phyloP scores from a whole-genome alignment of 345 rosid species.

The Cochlearia excelsa region DNA sequence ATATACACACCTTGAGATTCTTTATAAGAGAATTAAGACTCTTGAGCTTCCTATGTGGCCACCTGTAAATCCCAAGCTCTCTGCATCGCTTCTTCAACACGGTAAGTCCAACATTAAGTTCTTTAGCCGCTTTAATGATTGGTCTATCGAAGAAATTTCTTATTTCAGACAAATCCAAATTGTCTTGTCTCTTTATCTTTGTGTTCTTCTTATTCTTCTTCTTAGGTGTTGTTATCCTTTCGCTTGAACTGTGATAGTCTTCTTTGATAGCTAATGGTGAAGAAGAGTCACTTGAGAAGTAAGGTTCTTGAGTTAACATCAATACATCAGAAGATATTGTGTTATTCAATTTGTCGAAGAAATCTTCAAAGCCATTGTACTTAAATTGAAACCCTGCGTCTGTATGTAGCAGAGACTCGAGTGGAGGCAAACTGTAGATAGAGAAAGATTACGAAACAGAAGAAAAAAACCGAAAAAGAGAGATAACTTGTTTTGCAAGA shows the following conservation, averaged over 20 bases:
- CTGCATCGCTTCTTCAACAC: conserved; percentile 75
- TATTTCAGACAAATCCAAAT: conserved; percentile 45
- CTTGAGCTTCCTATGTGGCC: conserved; percentile 81
- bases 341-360: conserved; percentile 19
- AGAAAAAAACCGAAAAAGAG: no score
- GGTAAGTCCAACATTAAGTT: conserved; percentile 64
- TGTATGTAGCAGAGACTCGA: conserved; percentile 17
- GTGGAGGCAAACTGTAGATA: conserved; percentile 28
- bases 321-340: conserved; percentile 11
- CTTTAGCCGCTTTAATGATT: conserved; percentile 62
- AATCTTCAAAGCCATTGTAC: conserved; percentile 26
- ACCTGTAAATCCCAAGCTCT: conserved; percentile 63
- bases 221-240: neutral
- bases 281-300: neutral
- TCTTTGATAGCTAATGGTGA: conserved; percentile 12
- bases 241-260: neutral
- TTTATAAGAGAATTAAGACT: conserved; percentile 58
- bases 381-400: neutral
- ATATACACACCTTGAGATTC: conserved; percentile 52
- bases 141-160: conserved; percentile 55
- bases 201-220: conserved; percentile 18
- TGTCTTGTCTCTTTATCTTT: conserved; percentile 27
- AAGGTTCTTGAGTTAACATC: conserved; percentile 29
- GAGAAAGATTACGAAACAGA: neutral
- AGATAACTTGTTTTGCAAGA: conserved; percentile 23